A percentile compares a stretch with the other conserved stretches of the same genome.
These are phyloP conservation scores for Coprinopsis marcescibilis DNA, from an alignment of 768 basidiomycete species.

Conservation along the genomic window DNA sequence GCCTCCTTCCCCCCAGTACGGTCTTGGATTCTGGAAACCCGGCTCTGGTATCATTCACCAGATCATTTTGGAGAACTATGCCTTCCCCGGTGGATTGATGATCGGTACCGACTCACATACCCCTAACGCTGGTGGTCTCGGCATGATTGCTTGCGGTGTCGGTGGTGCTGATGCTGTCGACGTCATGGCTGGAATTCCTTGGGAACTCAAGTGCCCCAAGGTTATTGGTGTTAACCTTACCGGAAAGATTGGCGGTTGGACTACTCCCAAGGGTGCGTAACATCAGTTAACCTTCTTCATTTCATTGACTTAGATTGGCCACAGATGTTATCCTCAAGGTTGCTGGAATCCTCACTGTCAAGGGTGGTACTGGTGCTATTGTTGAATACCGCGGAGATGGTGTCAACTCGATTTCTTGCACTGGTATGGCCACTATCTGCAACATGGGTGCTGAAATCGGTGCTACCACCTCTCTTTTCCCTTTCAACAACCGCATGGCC, in stretches of 20 bases:
- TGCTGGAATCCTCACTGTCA: constrained; percentile 97
- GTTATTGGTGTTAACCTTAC: constrained; percentile 96
- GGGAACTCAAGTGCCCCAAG: constrained; percentile 99
- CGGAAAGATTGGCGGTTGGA: constrained; percentile 95
- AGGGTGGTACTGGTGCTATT: constrained; percentile 98
- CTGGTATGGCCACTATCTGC: constrained; percentile 99
- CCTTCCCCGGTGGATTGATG: constrained; percentile 98
- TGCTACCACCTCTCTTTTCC: constrained; percentile 98
- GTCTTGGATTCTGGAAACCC: constrained; percentile 99
- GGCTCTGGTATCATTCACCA: constrained; percentile 99
- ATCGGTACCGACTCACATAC: constrained; percentile 99
- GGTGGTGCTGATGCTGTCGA: constrained; percentile 99
- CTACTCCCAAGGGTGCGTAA: constrained; percentile 83
- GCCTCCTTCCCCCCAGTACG: constrained; percentile 52
- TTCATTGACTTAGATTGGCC: constrained; percentile 10
- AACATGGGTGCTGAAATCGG: constrained; percentile 99
- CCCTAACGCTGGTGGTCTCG: constrained; percentile 98
- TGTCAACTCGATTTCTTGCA: constrained; percentile 94
- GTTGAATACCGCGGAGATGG: constrained; percentile 96
- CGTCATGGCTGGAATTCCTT: constrained; percentile 96
- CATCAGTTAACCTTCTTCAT: not conserved
- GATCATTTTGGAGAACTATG: constrained; percentile 99
- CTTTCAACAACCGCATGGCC: constrained; percentile 93
- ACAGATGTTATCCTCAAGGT: constrained; percentile 98
- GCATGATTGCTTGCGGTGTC: constrained; percentile 99